Evolutionary conservation across 1,139 yeast genomes (phyloP).

Genomic region (Yamadazyma jaroonii): DNA sequence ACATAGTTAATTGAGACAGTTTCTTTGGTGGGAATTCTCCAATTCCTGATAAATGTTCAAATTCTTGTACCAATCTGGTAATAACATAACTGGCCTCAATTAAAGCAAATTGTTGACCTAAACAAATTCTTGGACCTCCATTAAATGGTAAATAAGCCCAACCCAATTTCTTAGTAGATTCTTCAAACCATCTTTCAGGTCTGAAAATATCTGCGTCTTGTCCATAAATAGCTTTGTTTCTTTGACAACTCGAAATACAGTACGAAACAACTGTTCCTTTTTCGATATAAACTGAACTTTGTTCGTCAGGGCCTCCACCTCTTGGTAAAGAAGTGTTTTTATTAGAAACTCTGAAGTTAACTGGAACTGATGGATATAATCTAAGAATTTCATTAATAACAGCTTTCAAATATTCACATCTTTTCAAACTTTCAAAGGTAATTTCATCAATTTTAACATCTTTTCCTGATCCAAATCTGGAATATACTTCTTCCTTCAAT

Average conservation of each 20-base stretch:
- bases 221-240: slow-evolving; percentile 41
- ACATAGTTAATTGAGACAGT: slow-evolving; percentile 30
- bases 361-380: slow-evolving; percentile 53
- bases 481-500: slow-evolving; percentile 36
- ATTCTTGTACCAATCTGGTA: slow-evolving; percentile 37
- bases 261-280: slow-evolving; percentile 43
- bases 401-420: slow-evolving; percentile 46
- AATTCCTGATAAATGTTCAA: slow-evolving; percentile 16
- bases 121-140: slow-evolving; percentile 61
- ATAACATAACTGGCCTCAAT: slow-evolving; percentile 52
- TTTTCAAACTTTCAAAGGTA: slow-evolving; percentile 45
- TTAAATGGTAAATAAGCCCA: slow-evolving; percentile 58
- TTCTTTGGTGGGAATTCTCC: slow-evolving; percentile 30
- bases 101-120: slow-evolving; percentile 59
- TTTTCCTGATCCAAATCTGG: slow-evolving; percentile 31
- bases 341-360: slow-evolving; percentile 42
- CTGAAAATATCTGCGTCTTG: slow-evolving; percentile 40
- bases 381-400: slow-evolving; percentile 50
- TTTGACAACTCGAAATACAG: slow-evolving; percentile 41
- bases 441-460: slow-evolving; percentile 23
- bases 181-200: slow-evolving; percentile 50
- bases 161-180: slow-evolving; percentile 31
- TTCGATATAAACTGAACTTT: slow-evolving; percentile 38
- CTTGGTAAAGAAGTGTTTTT: slow-evolving; percentile 48
- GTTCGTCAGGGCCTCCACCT: slow-evolving; percentile 51